Evolutionary conservation across 2,329 filamentous ascomycete genomes (phyloP).

Genomic region (Venturia oleaginea): DNA sequence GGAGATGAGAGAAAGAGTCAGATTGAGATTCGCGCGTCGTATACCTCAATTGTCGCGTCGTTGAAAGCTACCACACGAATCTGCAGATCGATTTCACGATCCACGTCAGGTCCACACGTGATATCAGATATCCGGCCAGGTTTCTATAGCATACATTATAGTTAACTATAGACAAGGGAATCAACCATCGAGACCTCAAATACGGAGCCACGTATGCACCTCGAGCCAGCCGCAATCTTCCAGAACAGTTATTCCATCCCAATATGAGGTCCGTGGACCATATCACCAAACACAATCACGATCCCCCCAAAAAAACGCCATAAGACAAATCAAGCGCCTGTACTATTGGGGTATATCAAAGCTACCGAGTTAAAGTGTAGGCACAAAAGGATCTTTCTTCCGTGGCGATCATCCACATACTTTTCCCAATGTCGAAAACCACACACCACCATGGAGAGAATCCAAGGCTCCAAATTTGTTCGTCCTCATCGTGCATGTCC

Average conservation of each 20-base stretch:
- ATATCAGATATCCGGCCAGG: neutral
- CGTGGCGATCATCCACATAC: neutral
- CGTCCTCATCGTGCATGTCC: neutral
- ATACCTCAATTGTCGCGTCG: neutral
- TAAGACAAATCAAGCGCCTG: neutral
- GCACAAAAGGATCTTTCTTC: neutral
- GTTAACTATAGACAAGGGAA: neutral
- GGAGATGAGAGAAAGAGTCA: neutral
- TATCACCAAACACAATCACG: neutral
- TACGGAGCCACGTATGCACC: neutral
- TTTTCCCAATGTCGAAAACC: neutral
- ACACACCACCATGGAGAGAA: neutral
- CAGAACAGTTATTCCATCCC: neutral
- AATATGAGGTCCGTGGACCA: neutral
- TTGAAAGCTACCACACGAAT: neutral
- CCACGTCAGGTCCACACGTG: neutral
- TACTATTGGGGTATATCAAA: slow-evolving; percentile 6
- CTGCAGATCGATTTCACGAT: neutral
- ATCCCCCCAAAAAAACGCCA: neutral
- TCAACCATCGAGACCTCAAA: neutral
- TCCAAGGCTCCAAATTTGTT: neutral
- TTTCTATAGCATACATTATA: neutral
- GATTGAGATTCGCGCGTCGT: neutral
- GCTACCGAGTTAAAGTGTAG: neutral
- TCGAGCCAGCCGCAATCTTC: neutral